A percentile compares a stretch with the other conserved stretches of the same genome.
Conservation (phyloP, 495 filamentous ascomycete genomes). For the Daldinia decipiens region DNA sequence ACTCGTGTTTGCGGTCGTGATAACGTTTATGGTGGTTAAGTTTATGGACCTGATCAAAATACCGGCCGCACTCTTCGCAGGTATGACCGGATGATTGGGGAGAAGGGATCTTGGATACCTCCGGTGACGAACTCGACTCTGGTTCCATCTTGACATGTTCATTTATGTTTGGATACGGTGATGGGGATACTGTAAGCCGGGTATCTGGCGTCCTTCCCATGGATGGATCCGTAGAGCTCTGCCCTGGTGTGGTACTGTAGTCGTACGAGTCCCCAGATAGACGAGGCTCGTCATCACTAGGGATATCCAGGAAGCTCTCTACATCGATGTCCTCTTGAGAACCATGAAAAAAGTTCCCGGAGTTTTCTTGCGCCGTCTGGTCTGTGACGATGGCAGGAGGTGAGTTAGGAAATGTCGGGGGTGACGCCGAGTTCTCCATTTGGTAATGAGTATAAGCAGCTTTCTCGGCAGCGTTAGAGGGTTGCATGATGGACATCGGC, state of each 20-base stretch:
- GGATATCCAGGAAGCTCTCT: conserved; percentile 48
- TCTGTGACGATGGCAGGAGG: conserved; percentile 43
- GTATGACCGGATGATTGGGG: conserved; percentile 47
- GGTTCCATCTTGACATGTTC: conserved; percentile 37
- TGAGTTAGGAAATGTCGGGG: conserved; percentile 33
- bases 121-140: conserved; percentile 43
- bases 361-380: conserved; percentile 34
- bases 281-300: conserved; percentile 46
- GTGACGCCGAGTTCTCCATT: conserved; percentile 53
- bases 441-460: conserved; percentile 55
- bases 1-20: conserved; percentile 59
- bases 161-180: conserved; percentile 45
- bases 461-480: conserved; percentile 54
- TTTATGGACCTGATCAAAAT: conserved; percentile 59
- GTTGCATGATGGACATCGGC: conserved; percentile 60
- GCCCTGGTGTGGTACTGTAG: conserved; percentile 54
- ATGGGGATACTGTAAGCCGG: conserved; percentile 52
- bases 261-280: conserved; percentile 49
- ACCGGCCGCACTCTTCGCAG: conserved; percentile 56
- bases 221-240: conserved; percentile 53
- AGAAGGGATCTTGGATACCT: conserved; percentile 40
- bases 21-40: conserved; percentile 64
- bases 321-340: conserved; percentile 44
- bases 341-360: conserved; percentile 9
- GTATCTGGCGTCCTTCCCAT: conserved; percentile 57